A percentile compares a stretch with the other conserved stretches of the same genome.
Evolutionary conservation across 1,139 yeast species (phyloP).

Genomic region (Candida labiduridarum): DNA sequence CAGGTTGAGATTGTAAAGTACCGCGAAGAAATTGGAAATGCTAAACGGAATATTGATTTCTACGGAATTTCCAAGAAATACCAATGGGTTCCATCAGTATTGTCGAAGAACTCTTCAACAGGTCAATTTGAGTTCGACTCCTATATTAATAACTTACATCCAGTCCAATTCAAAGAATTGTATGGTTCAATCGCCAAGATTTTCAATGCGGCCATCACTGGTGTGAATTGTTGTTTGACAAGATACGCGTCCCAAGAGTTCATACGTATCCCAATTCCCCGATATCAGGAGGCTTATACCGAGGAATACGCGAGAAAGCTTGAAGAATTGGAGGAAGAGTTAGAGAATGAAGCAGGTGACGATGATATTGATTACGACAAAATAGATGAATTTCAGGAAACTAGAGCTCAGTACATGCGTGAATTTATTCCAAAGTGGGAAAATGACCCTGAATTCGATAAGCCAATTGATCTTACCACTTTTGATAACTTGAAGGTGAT

Average conservation of each 20-base stretch:
- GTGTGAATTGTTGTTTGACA: slow-evolving; percentile 30
- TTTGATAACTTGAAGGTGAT: slow-evolving; percentile 11
- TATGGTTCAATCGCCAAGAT: slow-evolving; percentile 32
- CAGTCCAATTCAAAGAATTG: slow-evolving; percentile 23
- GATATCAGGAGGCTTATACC: slow-evolving; percentile 19
- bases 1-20: slow-evolving; percentile 15
- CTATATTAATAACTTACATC: slow-evolving; percentile 46
- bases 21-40: slow-evolving; percentile 16
- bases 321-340: slow-evolving; percentile 11
- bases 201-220: slow-evolving; percentile 33
- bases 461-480: too few relatives aligned
- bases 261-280: slow-evolving; percentile 21
- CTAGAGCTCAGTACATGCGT: slow-evolving; percentile 18
- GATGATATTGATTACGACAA: slow-evolving; percentile 13
- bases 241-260: slow-evolving; percentile 23
- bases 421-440: slow-evolving; percentile 8
- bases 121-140: slow-evolving; percentile 25
- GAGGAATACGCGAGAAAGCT: slow-evolving; percentile 17
- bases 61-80: slow-evolving; percentile 26
- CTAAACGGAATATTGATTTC: slow-evolving; percentile 20
- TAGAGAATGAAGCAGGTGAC: slow-evolving; percentile 11
- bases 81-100: slow-evolving; percentile 37
- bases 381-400: slow-evolving; percentile 15
- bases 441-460: too few relatives aligned
- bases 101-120: slow-evolving; percentile 17